Conservation (phyloP, 2,329 filamentous ascomycete species). For the Tolypocladium nubicola region DNA sequence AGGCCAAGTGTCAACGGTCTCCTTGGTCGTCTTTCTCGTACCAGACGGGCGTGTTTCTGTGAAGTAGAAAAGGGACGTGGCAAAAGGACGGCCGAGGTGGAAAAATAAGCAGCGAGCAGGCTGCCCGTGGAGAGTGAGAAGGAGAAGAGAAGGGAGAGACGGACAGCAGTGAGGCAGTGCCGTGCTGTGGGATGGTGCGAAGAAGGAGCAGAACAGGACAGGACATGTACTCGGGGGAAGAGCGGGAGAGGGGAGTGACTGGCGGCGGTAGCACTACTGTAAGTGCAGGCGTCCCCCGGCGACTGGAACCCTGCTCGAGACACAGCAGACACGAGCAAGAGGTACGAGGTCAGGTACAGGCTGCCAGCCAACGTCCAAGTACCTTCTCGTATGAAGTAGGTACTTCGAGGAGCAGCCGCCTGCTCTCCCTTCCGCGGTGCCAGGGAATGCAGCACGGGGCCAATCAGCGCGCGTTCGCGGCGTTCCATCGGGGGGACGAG, state of each 20-base stretch:
- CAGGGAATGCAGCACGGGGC: neutral
- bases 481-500: neutral
- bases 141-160: neutral
- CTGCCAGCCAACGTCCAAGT: neutral
- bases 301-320: neutral
- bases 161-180: neutral
- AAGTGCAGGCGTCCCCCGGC: neutral
- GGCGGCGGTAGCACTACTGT: neutral
- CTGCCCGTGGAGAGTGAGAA: neutral
- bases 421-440: neutral
- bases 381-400: too few species aligned
- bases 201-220: neutral
- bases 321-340: neutral
- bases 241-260: neutral
- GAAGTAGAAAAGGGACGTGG: neutral
- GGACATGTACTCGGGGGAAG: neutral
- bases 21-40: neutral
- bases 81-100: neutral
- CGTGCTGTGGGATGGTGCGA: neutral
- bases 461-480: slow-evolving; percentile 1
- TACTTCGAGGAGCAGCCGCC: neutral
- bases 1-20: neutral
- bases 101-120: neutral
- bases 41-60: neutral
- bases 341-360: neutral